Conservation (phyloP, 129 eudicot genomes). For the Logfia minima region DNA sequence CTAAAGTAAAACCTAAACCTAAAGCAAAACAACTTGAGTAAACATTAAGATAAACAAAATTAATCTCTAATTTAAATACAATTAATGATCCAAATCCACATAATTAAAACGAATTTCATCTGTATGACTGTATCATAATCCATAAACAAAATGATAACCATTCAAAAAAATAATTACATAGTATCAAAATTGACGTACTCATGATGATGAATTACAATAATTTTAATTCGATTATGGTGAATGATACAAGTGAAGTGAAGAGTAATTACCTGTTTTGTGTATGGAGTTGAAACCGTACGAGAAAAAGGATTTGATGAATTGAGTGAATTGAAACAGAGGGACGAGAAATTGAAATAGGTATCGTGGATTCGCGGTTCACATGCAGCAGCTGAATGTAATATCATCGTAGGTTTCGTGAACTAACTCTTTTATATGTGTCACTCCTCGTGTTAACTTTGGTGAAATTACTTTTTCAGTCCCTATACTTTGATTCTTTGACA, state of each 20-base stretch:
- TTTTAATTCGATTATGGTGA: background rate
- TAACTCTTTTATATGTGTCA: background rate
- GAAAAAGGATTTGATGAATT: constrained; percentile 18
- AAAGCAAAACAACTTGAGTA: background rate
- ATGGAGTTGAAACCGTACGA: constrained; percentile 17
- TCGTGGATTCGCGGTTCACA: constrained; percentile 12
- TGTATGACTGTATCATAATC: background rate
- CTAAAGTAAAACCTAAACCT: background rate
- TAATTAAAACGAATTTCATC: background rate
- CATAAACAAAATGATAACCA: background rate
- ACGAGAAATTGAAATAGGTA: background rate
- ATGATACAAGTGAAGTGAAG: background rate
- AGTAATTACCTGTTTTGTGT: constrained; percentile 26
- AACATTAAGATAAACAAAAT: background rate
- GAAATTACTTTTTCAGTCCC: constrained; percentile 15
- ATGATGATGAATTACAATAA: no score
- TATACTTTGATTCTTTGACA: background rate
- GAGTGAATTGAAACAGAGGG: constrained; percentile 4
- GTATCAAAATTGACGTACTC: background rate
- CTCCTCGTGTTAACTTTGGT: background rate
- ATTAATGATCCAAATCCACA: background rate
- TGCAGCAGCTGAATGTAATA: constrained; percentile 13
- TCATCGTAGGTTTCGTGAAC: constrained; percentile 11
- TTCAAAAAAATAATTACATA: background rate
- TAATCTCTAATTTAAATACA: background rate